Evolutionary conservation across 176 grass and related monocot genomes (phyloP).

Genomic region (Bolboschoenus planiculmis): DNA sequence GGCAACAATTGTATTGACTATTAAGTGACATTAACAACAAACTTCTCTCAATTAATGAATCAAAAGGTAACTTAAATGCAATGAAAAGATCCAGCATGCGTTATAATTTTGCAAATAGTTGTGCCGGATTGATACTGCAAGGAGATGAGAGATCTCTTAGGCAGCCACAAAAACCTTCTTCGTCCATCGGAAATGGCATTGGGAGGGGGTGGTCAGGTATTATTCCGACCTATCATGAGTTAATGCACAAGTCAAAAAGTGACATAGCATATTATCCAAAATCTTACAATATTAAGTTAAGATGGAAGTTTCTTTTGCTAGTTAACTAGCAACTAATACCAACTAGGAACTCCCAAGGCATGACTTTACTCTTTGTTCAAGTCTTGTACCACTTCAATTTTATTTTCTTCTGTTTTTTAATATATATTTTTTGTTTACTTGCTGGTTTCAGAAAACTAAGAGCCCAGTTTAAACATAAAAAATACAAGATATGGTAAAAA

Average conservation of each 20-base stretch:
- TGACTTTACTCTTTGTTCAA: neutral
- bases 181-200: constrained; percentile 48
- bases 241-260: neutral
- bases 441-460: neutral
- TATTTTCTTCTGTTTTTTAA: neutral
- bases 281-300: neutral
- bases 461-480: neutral
- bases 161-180: constrained; percentile 65
- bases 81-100: neutral
- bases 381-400: neutral
- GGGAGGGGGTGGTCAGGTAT: constrained; percentile 57
- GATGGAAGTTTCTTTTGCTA: neutral
- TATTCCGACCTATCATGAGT: constrained; percentile 55
- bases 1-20: too few relatives aligned
- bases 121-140: constrained; percentile 44
- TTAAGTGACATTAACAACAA: too few relatives aligned
- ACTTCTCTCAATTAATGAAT: neutral
- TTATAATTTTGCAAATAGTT: constrained; percentile 55
- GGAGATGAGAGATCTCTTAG: constrained; percentile 40
- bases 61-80: neutral
- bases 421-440: neutral
- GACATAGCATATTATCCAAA: neutral
- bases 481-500: neutral
- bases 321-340: neutral
- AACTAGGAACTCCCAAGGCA: neutral